Evolutionary conservation across 208 protist species (phyloP).

Genomic region (Wallacemonas collosoma): DNA sequence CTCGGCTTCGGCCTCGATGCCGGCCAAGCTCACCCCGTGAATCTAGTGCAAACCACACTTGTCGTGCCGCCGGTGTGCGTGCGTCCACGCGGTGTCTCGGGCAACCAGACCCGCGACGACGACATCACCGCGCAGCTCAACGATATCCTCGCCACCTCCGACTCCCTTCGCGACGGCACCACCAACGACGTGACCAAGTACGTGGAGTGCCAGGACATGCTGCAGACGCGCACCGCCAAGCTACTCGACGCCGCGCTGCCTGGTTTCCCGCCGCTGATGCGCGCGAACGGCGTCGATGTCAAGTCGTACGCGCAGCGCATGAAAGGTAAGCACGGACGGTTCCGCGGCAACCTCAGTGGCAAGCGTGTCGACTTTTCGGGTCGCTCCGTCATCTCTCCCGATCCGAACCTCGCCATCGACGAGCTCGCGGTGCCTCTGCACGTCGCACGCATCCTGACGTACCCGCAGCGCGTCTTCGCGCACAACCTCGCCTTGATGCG

Average conservation of each 20-base stretch:
- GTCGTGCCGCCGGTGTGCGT: conserved; percentile 97
- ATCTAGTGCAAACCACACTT: conserved; percentile 94
- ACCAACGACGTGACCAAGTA: conserved; percentile 72
- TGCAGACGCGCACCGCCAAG: conserved; percentile 94
- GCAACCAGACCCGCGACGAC: conserved; percentile 95
- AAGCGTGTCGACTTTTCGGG: conserved; percentile 99
- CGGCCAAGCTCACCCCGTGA: conserved; percentile 74
- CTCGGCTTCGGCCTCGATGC: conserved; percentile 89
- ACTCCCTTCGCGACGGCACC: conserved; percentile 73
- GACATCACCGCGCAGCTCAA: conserved; percentile 98
- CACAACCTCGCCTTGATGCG: conserved; percentile 95
- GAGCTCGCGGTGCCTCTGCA: conserved; percentile 97
- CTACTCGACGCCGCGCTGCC: conserved; percentile 84
- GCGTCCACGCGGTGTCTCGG: conserved; percentile 93
- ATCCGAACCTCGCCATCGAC: conserved; percentile 98
- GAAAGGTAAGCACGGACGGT: conserved; percentile 99
- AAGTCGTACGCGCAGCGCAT: conserved; percentile 96
- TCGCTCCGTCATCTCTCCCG: conserved; percentile 99
- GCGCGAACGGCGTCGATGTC: conserved; percentile 46
- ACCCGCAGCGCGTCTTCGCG: conserved; percentile 95
- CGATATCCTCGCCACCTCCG: conserved; percentile 89
- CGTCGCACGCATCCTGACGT: conserved; percentile 98
- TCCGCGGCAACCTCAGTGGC: conserved; percentile 98
- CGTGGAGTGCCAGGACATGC: conserved; percentile 96
- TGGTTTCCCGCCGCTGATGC: conserved; percentile 54